Base-by-base conservation (phyloP, 306 rosid species). In the Astragalus membranaceus region DNA sequence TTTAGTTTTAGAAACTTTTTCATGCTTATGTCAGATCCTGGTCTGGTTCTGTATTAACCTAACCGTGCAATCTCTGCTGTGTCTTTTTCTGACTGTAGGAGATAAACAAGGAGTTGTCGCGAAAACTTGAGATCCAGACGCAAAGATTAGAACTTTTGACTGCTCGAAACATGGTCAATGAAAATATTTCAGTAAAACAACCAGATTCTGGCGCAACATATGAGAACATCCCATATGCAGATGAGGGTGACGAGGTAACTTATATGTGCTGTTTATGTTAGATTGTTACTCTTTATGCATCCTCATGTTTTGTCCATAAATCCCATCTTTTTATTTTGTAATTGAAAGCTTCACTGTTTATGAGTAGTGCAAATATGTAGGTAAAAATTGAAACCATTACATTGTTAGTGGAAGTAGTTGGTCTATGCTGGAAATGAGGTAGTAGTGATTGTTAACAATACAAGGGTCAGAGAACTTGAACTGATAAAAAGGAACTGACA, bases 201-300 rank as follows among this genome's bases (percentile, higher is more conserved):
- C 87, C 84, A 43, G 87, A 82, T 71, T 70, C 88, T 46, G 85
- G 10, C 17, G 69, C 72, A 58, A 29, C 69, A 30, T 77, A 70
- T 33, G 92, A 87, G 43, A 90, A 81, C 74, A 79, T 76, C 36
- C 81, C 78, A 13, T 92, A 87, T 70, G 96, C 97, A 51, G 99
- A 95, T 39, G 99, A 95, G 87, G 97, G 97, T 10, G 97, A 91
- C 13, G 99, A 95, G 99, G 99, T 95, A 88, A 32, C 11, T 8
- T 13, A 20, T 43, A 20, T 58, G 47, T 50, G 43, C 36, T 33
- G 11, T 70, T 53, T 20, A 37, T 58, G 20, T 70, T 63, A 20
- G 23, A 20, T 20, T 20, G 23, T 20, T 20, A 16, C 12, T 39
- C 52, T 60, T 69, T 67, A 47, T 62, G 30, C 43, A 48, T 50